Conservation (phyloP, 805 yeast genomes). For the Teunomyces funiuensis region DNA sequence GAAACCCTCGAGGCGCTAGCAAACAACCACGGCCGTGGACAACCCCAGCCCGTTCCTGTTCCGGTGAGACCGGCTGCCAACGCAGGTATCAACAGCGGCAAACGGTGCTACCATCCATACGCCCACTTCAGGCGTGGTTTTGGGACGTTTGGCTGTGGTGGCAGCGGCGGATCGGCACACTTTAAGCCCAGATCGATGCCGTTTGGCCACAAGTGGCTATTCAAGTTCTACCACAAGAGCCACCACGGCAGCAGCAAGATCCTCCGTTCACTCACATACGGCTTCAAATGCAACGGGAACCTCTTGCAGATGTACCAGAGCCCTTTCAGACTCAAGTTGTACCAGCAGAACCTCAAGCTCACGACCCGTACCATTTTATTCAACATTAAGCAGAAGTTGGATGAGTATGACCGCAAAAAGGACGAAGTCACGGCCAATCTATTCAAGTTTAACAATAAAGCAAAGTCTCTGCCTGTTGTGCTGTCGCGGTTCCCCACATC, state of each 20-base stretch:
- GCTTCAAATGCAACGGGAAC: conserved; percentile 20
- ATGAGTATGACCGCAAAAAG: neutral
- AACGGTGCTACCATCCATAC: conserved; percentile 8
- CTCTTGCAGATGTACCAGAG: conserved; percentile 24
- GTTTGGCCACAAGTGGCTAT: conserved; percentile 10
- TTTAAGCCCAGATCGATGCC: conserved; percentile 8
- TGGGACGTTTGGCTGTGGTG: conserved; percentile 5
- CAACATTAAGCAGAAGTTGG: conserved; percentile 5
- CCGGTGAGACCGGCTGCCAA: conserved; percentile 24
- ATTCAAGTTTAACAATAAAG: conserved; percentile 5
- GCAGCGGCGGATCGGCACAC: conserved; percentile 4
- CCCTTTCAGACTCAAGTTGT: conserved; percentile 18
- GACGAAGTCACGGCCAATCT: neutral
- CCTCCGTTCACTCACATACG: conserved; percentile 7
- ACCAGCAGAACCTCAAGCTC: conserved; percentile 18
- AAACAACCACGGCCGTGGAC: conserved; percentile 26
- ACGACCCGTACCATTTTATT: conserved; percentile 21
- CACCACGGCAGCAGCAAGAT: conserved; percentile 5
- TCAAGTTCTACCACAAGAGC: conserved; percentile 13
- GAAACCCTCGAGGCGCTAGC: conserved; percentile 50
- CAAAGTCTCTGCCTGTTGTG: neutral
- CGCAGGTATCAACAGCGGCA: neutral
- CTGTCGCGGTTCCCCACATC: neutral
- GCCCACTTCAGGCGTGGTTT: neutral
- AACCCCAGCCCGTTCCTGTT: conserved; percentile 33